Evolutionary conservation across 768 basidiomycete species (phyloP).

Genomic region (Flagelloscypha sp.): DNA sequence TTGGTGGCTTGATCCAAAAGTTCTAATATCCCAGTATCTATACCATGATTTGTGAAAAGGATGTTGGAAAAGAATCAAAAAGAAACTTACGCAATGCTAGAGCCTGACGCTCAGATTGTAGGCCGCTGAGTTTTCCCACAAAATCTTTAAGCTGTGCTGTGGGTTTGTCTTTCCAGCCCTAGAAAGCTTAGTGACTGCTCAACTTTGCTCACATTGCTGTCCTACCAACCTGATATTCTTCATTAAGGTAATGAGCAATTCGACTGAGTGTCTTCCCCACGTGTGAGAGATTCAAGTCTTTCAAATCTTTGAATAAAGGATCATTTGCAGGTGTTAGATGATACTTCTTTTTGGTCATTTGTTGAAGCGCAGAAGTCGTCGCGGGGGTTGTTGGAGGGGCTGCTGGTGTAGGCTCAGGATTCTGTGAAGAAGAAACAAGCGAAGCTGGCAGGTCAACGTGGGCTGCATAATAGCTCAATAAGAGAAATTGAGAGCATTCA

Average conservation of each 20-base stretch:
- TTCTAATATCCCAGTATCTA: conserved; percentile 94
- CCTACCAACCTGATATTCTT: conserved; percentile 95
- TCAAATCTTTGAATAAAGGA: conserved; percentile 70
- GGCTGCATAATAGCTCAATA: conserved; percentile 32
- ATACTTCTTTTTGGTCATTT: conserved; percentile 86
- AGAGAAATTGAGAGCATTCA: too few species aligned
- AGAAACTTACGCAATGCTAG: conserved; percentile 73
- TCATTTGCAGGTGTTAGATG: conserved; percentile 73
- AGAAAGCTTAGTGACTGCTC: too few species aligned
- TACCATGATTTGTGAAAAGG: conserved; percentile 4
- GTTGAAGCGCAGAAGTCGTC: conserved; percentile 48
- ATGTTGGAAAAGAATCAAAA: conserved; percentile 4
- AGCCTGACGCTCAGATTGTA: conserved; percentile 88
- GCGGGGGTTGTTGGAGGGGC: conserved; percentile 31
- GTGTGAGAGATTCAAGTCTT: conserved; percentile 88
- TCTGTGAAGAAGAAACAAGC: conserved; percentile 51
- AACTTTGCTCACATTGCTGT: too few species aligned
- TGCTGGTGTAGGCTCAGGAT: conserved; percentile 36
- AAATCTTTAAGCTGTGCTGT: conserved; percentile 89
- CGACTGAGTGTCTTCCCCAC: conserved; percentile 77
- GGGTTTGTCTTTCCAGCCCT: conserved; percentile 66
- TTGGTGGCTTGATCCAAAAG: conserved; percentile 76
- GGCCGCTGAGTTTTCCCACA: conserved; percentile 87
- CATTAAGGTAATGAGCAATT: conserved; percentile 78
- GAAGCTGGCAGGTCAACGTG: conserved; percentile 76